phyloP scores from a whole-genome alignment of 202 grass and related monocot genomes.

The Alloteropsis angusta region DNA sequence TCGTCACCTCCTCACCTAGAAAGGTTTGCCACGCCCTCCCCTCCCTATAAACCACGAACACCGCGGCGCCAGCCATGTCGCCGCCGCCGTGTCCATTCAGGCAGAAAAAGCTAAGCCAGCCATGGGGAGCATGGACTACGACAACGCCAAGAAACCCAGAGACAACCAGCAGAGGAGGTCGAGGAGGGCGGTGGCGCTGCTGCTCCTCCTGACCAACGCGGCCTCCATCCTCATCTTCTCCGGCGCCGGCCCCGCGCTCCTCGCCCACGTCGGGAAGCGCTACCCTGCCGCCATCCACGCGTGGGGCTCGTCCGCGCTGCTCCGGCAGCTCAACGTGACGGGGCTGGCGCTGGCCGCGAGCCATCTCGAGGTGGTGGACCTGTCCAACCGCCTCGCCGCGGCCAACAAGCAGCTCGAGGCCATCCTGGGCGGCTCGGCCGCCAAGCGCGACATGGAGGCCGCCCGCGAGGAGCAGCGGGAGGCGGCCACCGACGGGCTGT shows the following conservation, averaged over 20 bases:
- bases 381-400: slow-evolving; percentile 25
- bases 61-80: too few relatives aligned
- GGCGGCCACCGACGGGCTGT: not conserved
- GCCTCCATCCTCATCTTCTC: slow-evolving; percentile 48
- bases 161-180: not conserved
- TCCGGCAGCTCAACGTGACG: slow-evolving; percentile 51
- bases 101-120: too few relatives aligned
- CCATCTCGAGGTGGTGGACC: slow-evolving; percentile 30
- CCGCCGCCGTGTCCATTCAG: not conserved
- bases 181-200: slow-evolving; percentile 20
- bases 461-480: not conserved
- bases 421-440: slow-evolving; percentile 21
- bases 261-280: not conserved
- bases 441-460: not conserved
- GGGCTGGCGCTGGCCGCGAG: slow-evolving; percentile 15
- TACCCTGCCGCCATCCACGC: slow-evolving; percentile 26
- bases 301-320: slow-evolving; percentile 32
- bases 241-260: not conserved
- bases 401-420: slow-evolving; percentile 39
- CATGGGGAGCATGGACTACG: slow-evolving; percentile 44
- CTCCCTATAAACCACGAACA: not conserved
- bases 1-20: too few relatives aligned
- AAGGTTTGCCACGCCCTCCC: not conserved
- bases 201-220: slow-evolving; percentile 33
- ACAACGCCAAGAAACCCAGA: slow-evolving; percentile 23